Evolutionary conservation across 345 rosid genomes (phyloP).

Genomic region (Geranium rotundifolium): DNA sequence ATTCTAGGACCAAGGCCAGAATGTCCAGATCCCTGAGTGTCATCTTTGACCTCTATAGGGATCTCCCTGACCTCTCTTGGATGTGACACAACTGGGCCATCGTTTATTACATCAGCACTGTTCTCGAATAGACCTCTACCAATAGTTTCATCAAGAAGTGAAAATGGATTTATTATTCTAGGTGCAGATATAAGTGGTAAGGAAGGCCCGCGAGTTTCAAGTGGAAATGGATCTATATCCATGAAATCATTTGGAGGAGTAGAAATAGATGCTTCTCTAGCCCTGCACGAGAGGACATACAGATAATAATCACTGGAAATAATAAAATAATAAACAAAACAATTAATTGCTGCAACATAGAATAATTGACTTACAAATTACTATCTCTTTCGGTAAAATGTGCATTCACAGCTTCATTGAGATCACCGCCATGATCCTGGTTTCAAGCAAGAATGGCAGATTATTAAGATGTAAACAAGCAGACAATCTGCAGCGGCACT

Average conservation of each 20-base stretch:
- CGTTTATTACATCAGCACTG: constrained; percentile 28
- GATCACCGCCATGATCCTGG: constrained; percentile 87
- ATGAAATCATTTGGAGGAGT: constrained; percentile 47
- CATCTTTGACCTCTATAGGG: constrained; percentile 78
- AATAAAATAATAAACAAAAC: constrained; percentile 1
- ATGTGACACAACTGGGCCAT: constrained; percentile 55
- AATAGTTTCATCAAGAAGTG: constrained; percentile 38
- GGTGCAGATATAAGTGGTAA: constrained; percentile 25
- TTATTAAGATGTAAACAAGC: constrained; percentile 7
- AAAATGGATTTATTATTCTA: constrained; percentile 26
- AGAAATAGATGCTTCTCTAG: constrained; percentile 18
- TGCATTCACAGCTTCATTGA: constrained; percentile 88
- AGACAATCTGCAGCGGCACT: background rate
- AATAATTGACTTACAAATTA: constrained; percentile 29
- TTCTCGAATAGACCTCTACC: constrained; percentile 30
- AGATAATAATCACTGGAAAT: constrained; percentile 5
- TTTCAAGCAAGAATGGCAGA: constrained; percentile 12
- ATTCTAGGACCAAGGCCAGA: constrained; percentile 50
- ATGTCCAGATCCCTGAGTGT: constrained; percentile 30
- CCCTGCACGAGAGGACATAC: constrained; percentile 17
- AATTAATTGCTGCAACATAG: background rate
- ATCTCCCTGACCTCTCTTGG: constrained; percentile 83
- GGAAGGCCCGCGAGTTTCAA: constrained; percentile 24
- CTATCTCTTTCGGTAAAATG: constrained; percentile 81
- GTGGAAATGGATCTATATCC: constrained; percentile 69